Evolutionary conservation across 228 moss, liverwort and hornwort genomes (phyloP), one percentile per base, ranked within the genome.

Genomic region (Sphagnum magellanicum): DNA sequence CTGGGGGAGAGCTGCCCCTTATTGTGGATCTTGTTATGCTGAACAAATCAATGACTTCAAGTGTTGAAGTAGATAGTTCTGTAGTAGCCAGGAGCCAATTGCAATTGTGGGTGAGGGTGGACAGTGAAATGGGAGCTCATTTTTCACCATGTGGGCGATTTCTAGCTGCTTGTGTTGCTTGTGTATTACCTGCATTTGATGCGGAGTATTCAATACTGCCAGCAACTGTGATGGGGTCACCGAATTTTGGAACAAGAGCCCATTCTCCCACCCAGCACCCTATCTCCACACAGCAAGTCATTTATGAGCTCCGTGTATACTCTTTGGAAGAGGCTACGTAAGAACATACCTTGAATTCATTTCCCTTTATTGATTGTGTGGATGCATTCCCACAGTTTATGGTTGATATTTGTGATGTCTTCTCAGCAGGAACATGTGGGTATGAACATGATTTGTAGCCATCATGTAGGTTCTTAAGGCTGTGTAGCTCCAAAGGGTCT

Each of bases 101-200:
- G 9, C 2, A 0, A 49, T 63, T 65, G n/a, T 15, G 48, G 16
- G 48, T 14, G 49, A 55, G 74, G 46, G 61, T 61, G 68, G 71
- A 74, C 93, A 98, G 97, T 89, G 97, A 98, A 83, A 98, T 98
- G 97, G 97, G 97, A 83, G 97, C 97, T 50, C 97, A 98, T 77
- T 98, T 98, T 85, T 98, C 97, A 59, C 97, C 93, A 57, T 98
- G 97, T 83, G 97, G 97, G 74, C 84, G 97, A 65, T 98, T 98
- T 76, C 79, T 98, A 72, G 97, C 93, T 74, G 97, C 97, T 59
- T 98, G 97, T 73, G 97, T 98, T 73, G 97, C 97, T 49, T 98
- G 97, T 80, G 87, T 98, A 59, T 74, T 92, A 78, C 93, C 93
- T 49, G 85, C 87, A 59, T 69, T 75, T 65, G 97, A 98, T 74